Percentiles rank a stretch among this genome's conserved stretches.
These are phyloP conservation scores for Glycine tomentella DNA, from an alignment of 306 rosid genomes.

Conservation along the genomic window DNA sequence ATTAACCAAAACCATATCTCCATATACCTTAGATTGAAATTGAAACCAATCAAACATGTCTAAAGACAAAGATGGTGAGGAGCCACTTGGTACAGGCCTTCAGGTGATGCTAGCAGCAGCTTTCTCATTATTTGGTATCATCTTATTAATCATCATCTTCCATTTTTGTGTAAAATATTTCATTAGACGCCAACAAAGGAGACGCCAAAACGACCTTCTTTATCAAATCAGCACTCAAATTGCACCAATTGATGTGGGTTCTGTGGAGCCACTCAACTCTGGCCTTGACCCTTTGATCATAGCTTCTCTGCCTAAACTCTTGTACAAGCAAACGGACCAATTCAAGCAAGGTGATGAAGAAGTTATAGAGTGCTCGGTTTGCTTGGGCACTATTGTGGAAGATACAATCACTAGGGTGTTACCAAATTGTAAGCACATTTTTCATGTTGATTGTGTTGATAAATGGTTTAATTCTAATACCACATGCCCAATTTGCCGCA, in stretches of 20 bases:
- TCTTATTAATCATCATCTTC: slow-evolving; percentile 20
- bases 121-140: slow-evolving; percentile 41
- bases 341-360: slow-evolving; percentile 43
- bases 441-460: slow-evolving; percentile 69
- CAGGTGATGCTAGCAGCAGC: slow-evolving; percentile 38
- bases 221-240: slow-evolving; percentile 27
- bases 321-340: slow-evolving; percentile 44
- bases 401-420: slow-evolving; percentile 53
- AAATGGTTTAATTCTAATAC: slow-evolving; percentile 56
- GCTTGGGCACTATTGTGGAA: slow-evolving; percentile 50
- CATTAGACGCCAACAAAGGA: slow-evolving; percentile 36
- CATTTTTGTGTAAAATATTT: slow-evolving; percentile 27
- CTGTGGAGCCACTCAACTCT: slow-evolving; percentile 21
- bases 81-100: neutral
- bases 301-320: slow-evolving; percentile 57
- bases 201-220: slow-evolving; percentile 32
- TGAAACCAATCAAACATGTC: slow-evolving; percentile 43
- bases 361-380: slow-evolving; percentile 60
- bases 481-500: slow-evolving; percentile 65
- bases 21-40: neutral
- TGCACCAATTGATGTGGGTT: slow-evolving; percentile 32
- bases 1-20: neutral
- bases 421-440: slow-evolving; percentile 63
- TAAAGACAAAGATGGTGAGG: neutral
- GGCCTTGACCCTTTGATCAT: slow-evolving; percentile 56